These are phyloP conservation scores for Tubosaeta sp. DNA, from an alignment of 768 basidiomycete species.

Conservation along the genomic window DNA sequence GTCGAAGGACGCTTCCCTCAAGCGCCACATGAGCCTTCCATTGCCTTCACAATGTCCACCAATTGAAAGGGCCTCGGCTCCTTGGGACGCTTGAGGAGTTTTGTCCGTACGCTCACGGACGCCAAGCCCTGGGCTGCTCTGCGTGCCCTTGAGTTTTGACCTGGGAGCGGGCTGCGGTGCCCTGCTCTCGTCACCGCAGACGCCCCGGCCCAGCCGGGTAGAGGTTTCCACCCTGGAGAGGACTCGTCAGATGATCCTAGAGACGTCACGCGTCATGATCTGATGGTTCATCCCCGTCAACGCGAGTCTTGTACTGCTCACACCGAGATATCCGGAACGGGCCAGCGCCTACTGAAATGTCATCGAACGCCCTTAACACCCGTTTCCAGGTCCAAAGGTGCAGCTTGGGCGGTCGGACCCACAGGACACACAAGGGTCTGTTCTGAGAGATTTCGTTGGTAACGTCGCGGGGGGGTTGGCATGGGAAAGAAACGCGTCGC, in stretches of 20 bases:
- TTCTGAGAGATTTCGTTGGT: slow-evolving; percentile 8
- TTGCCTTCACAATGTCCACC: neutral
- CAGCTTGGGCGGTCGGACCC: neutral
- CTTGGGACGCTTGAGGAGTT: neutral
- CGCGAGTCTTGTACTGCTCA: neutral
- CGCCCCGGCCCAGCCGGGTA: slow-evolving; percentile 22
- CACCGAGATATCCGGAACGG: too few species aligned
- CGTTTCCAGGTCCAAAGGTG: neutral
- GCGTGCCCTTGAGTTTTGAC: neutral
- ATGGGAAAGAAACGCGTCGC: slow-evolving; percentile 20
- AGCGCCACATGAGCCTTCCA: neutral
- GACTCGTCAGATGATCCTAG: neutral
- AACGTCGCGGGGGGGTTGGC: slow-evolving; percentile 19
- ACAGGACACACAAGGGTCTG: neutral
- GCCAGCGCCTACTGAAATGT: too few species aligned
- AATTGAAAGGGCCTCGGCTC: neutral
- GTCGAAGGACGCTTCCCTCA: neutral
- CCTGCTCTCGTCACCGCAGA: neutral
- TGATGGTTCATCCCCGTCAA: neutral
- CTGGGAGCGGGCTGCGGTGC: neutral
- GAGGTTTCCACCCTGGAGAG: slow-evolving; percentile 17
- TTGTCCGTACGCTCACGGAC: neutral
- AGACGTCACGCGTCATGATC: neutral
- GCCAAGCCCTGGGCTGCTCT: neutral
- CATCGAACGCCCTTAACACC: neutral